These are phyloP conservation scores for Torulaspora delbrueckii DNA, from an alignment of 805 yeast genomes.

Conservation along the genomic window DNA sequence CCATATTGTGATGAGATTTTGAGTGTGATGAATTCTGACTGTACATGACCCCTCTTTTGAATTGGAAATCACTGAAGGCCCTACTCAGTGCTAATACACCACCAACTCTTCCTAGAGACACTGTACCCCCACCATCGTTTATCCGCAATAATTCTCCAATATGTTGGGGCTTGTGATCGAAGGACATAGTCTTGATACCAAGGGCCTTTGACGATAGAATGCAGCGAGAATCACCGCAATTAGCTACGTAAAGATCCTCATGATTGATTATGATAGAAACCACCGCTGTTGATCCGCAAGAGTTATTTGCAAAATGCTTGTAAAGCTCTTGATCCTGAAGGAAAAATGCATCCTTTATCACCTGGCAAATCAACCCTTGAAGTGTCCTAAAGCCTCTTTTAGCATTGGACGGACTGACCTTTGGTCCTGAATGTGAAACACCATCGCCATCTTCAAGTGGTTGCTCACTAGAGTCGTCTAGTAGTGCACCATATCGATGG, in stretches of 20 bases:
- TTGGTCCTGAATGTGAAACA: background rate
- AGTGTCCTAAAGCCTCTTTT: conserved; percentile 28
- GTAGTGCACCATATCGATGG: conserved; percentile 25
- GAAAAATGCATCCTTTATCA: conserved; percentile 43
- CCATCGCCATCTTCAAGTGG: conserved; percentile 1
- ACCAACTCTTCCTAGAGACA: conserved; percentile 88
- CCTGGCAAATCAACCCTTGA: conserved; percentile 36
- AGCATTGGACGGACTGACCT: conserved; percentile 11
- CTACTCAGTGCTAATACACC: conserved; percentile 90
- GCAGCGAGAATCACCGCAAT: conserved; percentile 74
- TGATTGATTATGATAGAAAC: conserved; percentile 43
- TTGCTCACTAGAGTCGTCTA: conserved; percentile 10
- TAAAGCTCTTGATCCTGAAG: conserved; percentile 44
- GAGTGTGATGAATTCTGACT: conserved; percentile 29
- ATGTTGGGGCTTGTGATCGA: conserved; percentile 90
- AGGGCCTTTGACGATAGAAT: conserved; percentile 44
- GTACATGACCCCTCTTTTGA: conserved; percentile 39
- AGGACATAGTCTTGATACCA: conserved; percentile 61
- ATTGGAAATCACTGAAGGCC: conserved; percentile 76
- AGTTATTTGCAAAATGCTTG: conserved; percentile 36
- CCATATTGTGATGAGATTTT: conserved; percentile 7
- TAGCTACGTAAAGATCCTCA: conserved; percentile 51
- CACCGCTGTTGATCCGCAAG: conserved; percentile 52
- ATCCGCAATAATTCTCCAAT: conserved; percentile 91
- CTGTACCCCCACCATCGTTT: conserved; percentile 90